Evolutionary conservation across 2,329 filamentous ascomycete species (phyloP).

Genomic region (Calonectria naviculata): DNA sequence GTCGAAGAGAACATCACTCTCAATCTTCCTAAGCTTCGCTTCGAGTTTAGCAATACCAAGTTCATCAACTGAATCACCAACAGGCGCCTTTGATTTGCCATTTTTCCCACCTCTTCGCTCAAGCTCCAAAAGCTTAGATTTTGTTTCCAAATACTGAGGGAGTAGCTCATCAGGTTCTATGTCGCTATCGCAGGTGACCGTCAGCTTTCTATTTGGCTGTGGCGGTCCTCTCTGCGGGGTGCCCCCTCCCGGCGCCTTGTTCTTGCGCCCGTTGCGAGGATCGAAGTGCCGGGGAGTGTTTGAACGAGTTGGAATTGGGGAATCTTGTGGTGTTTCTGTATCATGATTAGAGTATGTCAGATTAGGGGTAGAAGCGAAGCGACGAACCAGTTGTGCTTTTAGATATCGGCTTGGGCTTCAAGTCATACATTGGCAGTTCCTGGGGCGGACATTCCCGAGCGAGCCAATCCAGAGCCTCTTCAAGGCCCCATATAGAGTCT

Average conservation of each 20-base stretch:
- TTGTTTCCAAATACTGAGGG: conserved; percentile 81
- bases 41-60: conserved; percentile 73
- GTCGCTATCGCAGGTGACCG: conserved; percentile 71
- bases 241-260: conserved; percentile 48
- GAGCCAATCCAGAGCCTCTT: conserved; percentile 91
- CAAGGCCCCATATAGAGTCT: conserved; percentile 84
- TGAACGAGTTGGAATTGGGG: conserved; percentile 60
- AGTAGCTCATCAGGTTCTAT: conserved; percentile 81
- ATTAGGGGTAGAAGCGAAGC: not conserved
- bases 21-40: conserved; percentile 80
- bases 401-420: conserved; percentile 45
- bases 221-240: conserved; percentile 34
- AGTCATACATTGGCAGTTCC: conserved; percentile 79
- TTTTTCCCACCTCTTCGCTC: conserved; percentile 53
- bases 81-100: conserved; percentile 32
- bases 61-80: conserved; percentile 40
- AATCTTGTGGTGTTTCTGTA: conserved; percentile 61
- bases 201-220: conserved; percentile 53
- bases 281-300: conserved; percentile 58
- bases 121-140: conserved; percentile 72
- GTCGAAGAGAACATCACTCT: conserved; percentile 83
- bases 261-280: conserved; percentile 38
- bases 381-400: conserved; percentile 50
- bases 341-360: conserved; percentile 18
- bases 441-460: conserved; percentile 78